Evolutionary conservation across 352 stramenopile species (phyloP).

Genomic region (Blastocystis sp.): DNA sequence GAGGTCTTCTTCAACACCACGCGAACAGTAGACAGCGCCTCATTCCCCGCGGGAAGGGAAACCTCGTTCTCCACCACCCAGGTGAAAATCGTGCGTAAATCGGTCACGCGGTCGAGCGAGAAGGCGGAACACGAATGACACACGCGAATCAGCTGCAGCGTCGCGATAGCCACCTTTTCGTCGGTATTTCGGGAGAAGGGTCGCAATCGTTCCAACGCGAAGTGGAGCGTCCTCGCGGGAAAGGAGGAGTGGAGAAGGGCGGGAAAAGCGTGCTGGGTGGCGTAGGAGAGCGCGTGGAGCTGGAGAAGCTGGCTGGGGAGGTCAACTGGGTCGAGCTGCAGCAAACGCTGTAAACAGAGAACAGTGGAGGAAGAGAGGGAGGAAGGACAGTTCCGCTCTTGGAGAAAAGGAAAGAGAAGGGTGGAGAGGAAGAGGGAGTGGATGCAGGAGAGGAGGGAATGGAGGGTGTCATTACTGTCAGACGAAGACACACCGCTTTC

Average conservation of each 20-base stretch:
- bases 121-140: neutral
- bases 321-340: neutral
- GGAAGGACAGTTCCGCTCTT: neutral
- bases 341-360: neutral
- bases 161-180: neutral
- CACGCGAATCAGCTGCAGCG: conserved; percentile 5
- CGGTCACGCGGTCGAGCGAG: neutral
- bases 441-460: neutral
- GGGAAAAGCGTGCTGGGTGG: neutral
- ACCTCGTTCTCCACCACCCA: neutral
- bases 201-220: neutral
- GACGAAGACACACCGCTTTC: neutral
- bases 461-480: neutral
- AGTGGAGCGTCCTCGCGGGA: neutral
- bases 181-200: neutral
- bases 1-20: neutral
- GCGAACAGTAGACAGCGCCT: neutral
- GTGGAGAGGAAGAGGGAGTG: neutral
- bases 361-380: neutral
- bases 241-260: neutral
- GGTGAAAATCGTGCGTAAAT: neutral
- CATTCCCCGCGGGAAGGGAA: neutral
- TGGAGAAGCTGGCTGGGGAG: neutral
- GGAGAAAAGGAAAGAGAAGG: neutral
- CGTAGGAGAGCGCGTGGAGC: neutral